Evolutionary conservation across 139 green algal genomes (phyloP).

Genomic region (Axilococcus clingmanii): DNA sequence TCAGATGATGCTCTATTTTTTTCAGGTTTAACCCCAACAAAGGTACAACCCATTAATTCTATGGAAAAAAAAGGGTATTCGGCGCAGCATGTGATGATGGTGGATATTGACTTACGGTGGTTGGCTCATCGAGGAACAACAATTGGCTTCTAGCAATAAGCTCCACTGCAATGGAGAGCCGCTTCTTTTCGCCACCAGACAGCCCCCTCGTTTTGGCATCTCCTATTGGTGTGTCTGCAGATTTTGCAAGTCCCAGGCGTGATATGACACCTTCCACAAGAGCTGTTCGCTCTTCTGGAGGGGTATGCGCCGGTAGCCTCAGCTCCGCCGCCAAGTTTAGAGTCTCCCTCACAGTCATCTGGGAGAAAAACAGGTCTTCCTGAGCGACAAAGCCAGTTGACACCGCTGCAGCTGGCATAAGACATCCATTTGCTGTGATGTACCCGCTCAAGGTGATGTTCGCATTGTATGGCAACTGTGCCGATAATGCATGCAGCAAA

Average conservation of each 20-base stretch:
- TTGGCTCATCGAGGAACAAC: slow-evolving; percentile 81
- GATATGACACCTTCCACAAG: slow-evolving; percentile 55
- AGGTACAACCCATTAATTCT: slow-evolving; percentile 34
- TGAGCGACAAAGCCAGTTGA: slow-evolving; percentile 75
- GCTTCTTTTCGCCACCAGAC: slow-evolving; percentile 73
- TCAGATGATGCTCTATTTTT: background rate
- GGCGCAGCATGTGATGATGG: too few species aligned
- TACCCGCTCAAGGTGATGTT: slow-evolving; percentile 20
- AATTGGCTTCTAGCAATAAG: slow-evolving; percentile 60
- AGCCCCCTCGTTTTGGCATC: slow-evolving; percentile 53
- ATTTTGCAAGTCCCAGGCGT: slow-evolving; percentile 59
- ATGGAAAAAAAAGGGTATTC: slow-evolving; percentile 75
- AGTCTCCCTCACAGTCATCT: slow-evolving; percentile 50
- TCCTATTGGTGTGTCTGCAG: slow-evolving; percentile 55
- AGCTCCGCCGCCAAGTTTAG: slow-evolving; percentile 67
- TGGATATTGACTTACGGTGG: too few species aligned
- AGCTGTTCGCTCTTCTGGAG: slow-evolving; percentile 13
- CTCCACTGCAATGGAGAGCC: slow-evolving; percentile 79
- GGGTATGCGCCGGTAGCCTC: slow-evolving; percentile 34
- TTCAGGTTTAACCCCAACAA: background rate
- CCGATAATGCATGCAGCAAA: slow-evolving; percentile 60
- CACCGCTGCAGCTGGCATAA: background rate
- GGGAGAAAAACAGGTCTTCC: slow-evolving; percentile 86
- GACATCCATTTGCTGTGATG: slow-evolving; percentile 35
- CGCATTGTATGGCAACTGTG: slow-evolving; percentile 44